Evolutionary conservation across 805 yeast species (phyloP), one percentile per base, ranked within the genome.

Genomic region (Kodamaea restingae): DNA sequence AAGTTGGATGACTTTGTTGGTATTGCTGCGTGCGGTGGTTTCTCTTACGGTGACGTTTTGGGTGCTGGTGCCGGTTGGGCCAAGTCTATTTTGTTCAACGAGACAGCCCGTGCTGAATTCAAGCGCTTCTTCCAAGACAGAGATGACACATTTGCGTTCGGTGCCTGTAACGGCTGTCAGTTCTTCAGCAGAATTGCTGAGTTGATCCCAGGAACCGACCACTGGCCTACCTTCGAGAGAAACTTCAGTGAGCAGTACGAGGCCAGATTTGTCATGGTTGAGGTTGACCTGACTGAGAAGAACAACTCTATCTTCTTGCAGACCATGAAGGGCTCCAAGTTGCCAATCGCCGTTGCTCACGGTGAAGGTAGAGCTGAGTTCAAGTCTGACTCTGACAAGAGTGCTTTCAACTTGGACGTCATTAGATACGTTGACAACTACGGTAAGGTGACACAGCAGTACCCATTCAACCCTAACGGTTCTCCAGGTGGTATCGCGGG

Each of bases 11-110:
- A 78, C 32, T 93, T 93, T 63, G 87, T 82, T 36, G 98, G 98
- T 46, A 53, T 93, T 35, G 98, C 97, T 31, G 98, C 98, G 3
- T 95, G 98, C 68, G 98, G 98, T 65, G 98, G 98, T 11, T 93
- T 93, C 73, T 88, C 97, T 1, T 93, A 90, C 57, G 98, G 98
- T 73, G 98, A 93, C 65, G 98, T 93, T 35, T 72, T 93, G 44
- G 98, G 98, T 51, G 98, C 98, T 25, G 98, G 96, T 59, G 84
- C 91, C 39, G 98, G 98, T 42, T 93, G 98, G 98, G 98, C 98
- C 42, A 88, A 88, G 57, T 87, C 97, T 12, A 95, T 93, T 7
- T 67, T 93, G 49, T 88, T 81, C 75, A 84, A 91, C 58, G 86
- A 78, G 26, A 70, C 66, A 39, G 84, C 91, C 26, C 80, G 93